Evolutionary conservation across 352 stramenopile genomes (phyloP), one percentile per base, ranked within the genome.

Genomic region (Phytophthora constricta): DNA sequence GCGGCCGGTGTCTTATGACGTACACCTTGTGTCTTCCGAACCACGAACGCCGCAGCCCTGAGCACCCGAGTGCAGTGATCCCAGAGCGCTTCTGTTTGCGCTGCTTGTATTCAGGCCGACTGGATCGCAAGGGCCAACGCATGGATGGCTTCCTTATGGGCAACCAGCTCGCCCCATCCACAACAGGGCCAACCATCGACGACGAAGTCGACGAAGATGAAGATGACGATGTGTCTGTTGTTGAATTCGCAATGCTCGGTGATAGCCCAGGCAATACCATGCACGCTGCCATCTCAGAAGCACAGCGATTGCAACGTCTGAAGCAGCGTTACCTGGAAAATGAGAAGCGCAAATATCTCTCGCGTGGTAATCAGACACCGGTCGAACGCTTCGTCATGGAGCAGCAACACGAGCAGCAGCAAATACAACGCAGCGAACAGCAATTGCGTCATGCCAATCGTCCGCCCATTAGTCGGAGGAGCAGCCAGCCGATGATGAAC

Each of bases 61-160:
- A 90, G 28, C 81, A 86, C 57, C 81, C 81, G 28, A 88, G 79
- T 37, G 79, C 81, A n/a, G 81, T 87, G 27, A 81, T 90, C 10
- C 68, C 74, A n/a, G 81, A 87, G 28, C 82, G 78, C 47, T 90
- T 90, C 50, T 90, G 82, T 48, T 65, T 87, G 28, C 82, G 82
- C 50, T 90, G 82, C 42, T 52, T 90, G 28, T 89, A 82, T 63
- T 78, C 79, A 7, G 73, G 80, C 17, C 81, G 77, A 0, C 65
- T 80, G 10, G 78, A 89, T 50, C 79, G 81, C 33, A 84, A 84
- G 59, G 76, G 76, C 13, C 72, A 72, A n/a, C 76, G 72, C 19
- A 76, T 82, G 58, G 76, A 84, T 49, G 65, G 64, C n/a, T 81
- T 75, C 39, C 67, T 79, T 11, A 58, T 64, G 1, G 60, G 60